Base-by-base conservation (phyloP, 768 basidiomycete species). In the Tricholoma bakamatsutake region DNA sequence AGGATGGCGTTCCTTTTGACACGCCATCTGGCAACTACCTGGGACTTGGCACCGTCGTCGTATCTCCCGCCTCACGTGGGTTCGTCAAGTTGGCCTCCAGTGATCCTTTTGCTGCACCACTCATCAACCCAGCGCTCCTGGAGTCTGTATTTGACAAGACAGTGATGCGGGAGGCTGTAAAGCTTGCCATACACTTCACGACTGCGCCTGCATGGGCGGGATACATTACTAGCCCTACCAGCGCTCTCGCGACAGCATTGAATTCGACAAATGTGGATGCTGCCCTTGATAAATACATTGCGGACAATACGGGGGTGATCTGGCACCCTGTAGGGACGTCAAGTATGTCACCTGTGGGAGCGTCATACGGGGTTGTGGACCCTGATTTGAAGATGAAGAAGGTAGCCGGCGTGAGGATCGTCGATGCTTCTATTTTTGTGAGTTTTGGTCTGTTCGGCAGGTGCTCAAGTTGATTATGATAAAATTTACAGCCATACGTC, bases 391-490 rank as follows among this genome's bases (percentile, higher is more conserved):
- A 50, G 35, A 45, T 63, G 17, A 61, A 63, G 31, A 57, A 57
- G 10, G 53, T 59, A 13, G 18, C 5, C n/a, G 62, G 62, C 33
- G 39, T 61, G 15, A 57, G 62, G 15, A 55, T 63, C 28, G 58
- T 63, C 30, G 62, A 63, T 21, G 62, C 58, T 5, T 63, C 62
- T 31, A 52, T 63, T 35, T 48, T 63, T 46, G 62, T 61, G 33
- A 42, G 60, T 54, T 18, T 34, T 15, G 3, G 24, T n/a, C 5
- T 13, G 10, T 47, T 15, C 3, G 30, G 12, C 21, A 21, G 28
- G 9, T 21, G 4, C n/a, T 24, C 2, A 12, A 24, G n/a, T 2
- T 31, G 27, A 50, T n/a, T n/a, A 12, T 53, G 34, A 28, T 28
- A 12, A 10, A 12, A 33, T 5, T 18, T 34, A 3, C 42, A 62